Evolutionary conservation across 371 early-diverging fungal species (phyloP).

Genomic region (Mucor piriformis): DNA sequence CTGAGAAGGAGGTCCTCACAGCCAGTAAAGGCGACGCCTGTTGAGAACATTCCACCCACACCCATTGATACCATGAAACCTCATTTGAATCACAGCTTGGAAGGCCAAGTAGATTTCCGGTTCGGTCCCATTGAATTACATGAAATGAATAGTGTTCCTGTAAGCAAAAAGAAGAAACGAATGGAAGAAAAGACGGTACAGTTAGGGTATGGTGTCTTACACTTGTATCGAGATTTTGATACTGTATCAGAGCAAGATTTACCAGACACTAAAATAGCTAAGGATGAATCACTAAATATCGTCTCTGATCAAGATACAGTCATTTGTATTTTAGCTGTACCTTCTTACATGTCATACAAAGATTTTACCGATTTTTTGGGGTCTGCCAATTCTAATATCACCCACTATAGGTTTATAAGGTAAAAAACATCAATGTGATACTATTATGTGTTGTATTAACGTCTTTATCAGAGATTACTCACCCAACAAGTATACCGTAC

Average conservation of each 20-base stretch:
- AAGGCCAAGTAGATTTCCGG: conserved; percentile 36
- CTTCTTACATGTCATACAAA: conserved; percentile 81
- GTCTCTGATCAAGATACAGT: conserved; percentile 42
- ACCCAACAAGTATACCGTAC: conserved; percentile 83
- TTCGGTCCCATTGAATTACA: conserved; percentile 29
- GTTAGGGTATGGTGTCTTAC: conserved; percentile 67
- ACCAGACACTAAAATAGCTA: conserved; percentile 14
- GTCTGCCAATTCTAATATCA: conserved; percentile 52
- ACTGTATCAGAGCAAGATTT: conserved; percentile 40
- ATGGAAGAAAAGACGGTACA: conserved; percentile 13
- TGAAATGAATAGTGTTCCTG: conserved; percentile 13
- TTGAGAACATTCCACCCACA: conserved; percentile 32
- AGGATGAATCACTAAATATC: conserved; percentile 24
- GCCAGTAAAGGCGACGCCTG: neutral
- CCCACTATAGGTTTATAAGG: conserved; percentile 74
- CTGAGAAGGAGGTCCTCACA: conserved; percentile 10
- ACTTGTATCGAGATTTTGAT: conserved; percentile 64
- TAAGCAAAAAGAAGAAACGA: conserved; percentile 17
- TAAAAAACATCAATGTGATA: conserved; percentile 23
- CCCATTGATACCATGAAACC: conserved; percentile 21
- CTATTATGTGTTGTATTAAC: neutral
- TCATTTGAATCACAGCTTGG: conserved; percentile 7
- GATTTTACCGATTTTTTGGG: conserved; percentile 87
- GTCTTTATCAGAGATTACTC: conserved; percentile 62
- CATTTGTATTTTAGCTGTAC: conserved; percentile 83